phyloP scores from a whole-genome alignment of 2,329 filamentous ascomycete genomes.

The Penicillium palitans region DNA sequence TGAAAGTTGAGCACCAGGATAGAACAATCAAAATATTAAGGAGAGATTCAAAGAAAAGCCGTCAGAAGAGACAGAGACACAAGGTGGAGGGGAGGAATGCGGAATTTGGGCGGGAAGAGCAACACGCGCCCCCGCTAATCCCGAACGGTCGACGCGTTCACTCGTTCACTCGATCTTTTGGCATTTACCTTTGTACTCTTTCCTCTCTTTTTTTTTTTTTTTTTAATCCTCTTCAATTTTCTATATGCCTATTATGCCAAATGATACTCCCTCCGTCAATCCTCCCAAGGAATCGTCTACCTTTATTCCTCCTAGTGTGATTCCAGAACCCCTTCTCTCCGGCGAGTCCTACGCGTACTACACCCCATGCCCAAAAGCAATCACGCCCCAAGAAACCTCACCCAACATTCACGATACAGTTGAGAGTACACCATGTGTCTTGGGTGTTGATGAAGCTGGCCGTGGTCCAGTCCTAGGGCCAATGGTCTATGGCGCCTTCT shows the following conservation, averaged over 20 bases:
- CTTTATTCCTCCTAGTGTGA: conserved; percentile 71
- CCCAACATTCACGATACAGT: conserved; percentile 32
- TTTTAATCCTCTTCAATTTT: neutral
- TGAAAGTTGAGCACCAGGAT: conserved; percentile 25
- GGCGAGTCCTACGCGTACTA: conserved; percentile 72
- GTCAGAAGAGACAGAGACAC: neutral
- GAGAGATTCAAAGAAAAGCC: neutral
- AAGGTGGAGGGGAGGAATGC: conserved; percentile 24
- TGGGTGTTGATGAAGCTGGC: conserved; percentile 92
- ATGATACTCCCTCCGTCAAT: conserved; percentile 22
- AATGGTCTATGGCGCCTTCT: conserved; percentile 71
- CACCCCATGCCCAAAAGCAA: conserved; percentile 65
- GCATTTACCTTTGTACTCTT: conserved; percentile 3
- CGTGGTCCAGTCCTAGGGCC: conserved; percentile 86
- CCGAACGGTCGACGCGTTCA: conserved; percentile 39
- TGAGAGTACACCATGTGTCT: conserved; percentile 63
- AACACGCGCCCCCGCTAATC: conserved; percentile 36
- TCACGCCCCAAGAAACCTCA: conserved; percentile 49
- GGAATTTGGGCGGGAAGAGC: conserved; percentile 24
- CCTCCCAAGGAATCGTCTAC: conserved; percentile 34
- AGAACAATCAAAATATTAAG: neutral
- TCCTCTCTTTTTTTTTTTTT: neutral
- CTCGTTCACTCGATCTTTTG: conserved; percentile 13
- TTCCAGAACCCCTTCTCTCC: conserved; percentile 56
- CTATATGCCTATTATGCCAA: conserved; percentile 34